phyloP scores from a whole-genome alignment of 257 asterid species.

The Forsythia viridissima region DNA sequence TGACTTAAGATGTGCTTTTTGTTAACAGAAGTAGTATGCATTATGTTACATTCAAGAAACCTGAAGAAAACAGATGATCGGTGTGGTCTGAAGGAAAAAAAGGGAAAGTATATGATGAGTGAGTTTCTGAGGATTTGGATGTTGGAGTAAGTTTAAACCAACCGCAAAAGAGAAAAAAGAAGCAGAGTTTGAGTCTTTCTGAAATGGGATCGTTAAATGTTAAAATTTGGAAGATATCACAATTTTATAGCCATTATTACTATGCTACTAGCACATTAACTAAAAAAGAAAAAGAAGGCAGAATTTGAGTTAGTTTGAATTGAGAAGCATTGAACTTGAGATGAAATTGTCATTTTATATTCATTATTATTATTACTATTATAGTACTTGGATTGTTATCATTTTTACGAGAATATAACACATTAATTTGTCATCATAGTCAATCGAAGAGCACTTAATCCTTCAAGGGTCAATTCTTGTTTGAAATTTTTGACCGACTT shows the following conservation, averaged over 20 bases:
- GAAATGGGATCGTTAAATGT: neutral
- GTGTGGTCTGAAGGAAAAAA: slow-evolving; percentile 2
- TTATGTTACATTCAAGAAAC: neutral
- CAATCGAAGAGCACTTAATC: neutral
- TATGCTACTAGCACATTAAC: neutral
- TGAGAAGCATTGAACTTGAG: slow-evolving; percentile 1
- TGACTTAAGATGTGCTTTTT: slow-evolving; percentile 22
- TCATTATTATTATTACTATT: neutral
- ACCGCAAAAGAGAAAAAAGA: slow-evolving; percentile 9
- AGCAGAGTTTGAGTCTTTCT: neutral
- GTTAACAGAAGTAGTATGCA: slow-evolving; percentile 28
- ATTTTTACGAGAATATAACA: neutral
- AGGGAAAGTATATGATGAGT: neutral
- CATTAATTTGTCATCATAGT: neutral
- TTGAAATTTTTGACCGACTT: neutral
- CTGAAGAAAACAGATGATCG: slow-evolving; percentile 12
- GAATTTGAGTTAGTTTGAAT: neutral
- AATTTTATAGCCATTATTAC: neutral
- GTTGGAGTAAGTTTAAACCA: slow-evolving; percentile 30
- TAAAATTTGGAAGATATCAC: neutral
- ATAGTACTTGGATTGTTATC: neutral
- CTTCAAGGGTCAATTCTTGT: neutral
- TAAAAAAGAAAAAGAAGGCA: neutral
- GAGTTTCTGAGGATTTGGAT: slow-evolving; percentile 12
- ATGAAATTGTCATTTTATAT: neutral